Evolutionary conservation across 2,329 filamentous ascomycete genomes (phyloP), one percentile per base, ranked within the genome.

Genomic region (Curvularia sp.): DNA sequence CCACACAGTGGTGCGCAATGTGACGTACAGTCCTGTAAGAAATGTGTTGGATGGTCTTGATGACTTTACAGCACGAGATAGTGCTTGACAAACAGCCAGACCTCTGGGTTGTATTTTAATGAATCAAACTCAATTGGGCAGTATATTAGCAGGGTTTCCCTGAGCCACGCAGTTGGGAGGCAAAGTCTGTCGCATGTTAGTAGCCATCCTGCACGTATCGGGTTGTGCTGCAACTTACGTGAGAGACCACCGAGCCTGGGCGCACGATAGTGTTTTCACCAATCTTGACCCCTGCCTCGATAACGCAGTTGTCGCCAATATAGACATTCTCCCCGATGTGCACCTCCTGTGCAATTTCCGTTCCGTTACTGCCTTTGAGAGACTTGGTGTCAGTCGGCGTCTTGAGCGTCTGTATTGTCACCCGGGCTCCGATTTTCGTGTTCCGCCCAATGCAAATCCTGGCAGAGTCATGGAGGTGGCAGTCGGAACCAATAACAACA

Each of bases 401-500:
- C 42, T 87, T 89, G 33, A 89, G 87, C 15, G 90, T 93, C 72
- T 92, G 91, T 65, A 98, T 90, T 63, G 88, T 94, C 57, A 97
- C 94, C 66, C 93, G 92, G 0, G 92, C 90, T 2, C 92, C 92
- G 64, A 86, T 78, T 53, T 80, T 85, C 51, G 86, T 88, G 58
- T 91, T 87, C 61, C 91, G 86, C 2, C 93, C 93, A 69, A 98
- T 93, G 47, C 83, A 87, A 60, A 98, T 90, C 63, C 88, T 84
- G 73, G 89, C 90, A n/a, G 93, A 89, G 74, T 99, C 95, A 55
- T 93, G 87, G 71, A 98, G 89, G 26, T 88, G 89, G 77, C 93
- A 97, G 70, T 92, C 90, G 55, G 91, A 86, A 18, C 90, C 91
- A 65, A 99, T 90, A 55, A 89, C 86, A 2, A 96, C 92, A 63